phyloP scores from a whole-genome alignment of 176 grass and related monocot genomes.

The Lolium rigidum region DNA sequence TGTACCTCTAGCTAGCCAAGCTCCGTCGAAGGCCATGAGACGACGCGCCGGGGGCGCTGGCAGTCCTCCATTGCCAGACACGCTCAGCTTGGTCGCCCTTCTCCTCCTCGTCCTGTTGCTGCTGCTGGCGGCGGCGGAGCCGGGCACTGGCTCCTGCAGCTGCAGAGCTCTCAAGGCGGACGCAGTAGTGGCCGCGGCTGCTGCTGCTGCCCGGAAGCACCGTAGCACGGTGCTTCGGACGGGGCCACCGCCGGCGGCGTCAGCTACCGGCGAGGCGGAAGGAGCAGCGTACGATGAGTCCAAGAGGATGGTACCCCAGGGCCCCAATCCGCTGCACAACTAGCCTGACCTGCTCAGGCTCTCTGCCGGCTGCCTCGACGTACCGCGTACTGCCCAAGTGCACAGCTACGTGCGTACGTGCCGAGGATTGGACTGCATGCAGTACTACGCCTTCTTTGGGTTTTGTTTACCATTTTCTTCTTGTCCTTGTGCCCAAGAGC shows the following conservation, averaged over 20 bases:
- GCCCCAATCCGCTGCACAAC: constrained; percentile 65
- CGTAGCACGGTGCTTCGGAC: neutral
- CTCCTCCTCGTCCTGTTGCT: constrained; percentile 15
- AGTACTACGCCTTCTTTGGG: neutral
- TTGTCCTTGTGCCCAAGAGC: constrained; percentile 35
- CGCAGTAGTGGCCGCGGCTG: neutral
- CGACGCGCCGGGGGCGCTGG: neutral
- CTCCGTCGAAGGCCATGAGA: constrained; percentile 40
- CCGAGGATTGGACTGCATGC: constrained; percentile 13
- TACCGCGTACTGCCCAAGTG: neutral
- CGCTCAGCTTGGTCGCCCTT: constrained; percentile 27
- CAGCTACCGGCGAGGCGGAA: neutral
- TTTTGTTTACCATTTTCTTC: neutral
- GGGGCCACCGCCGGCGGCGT: neutral
- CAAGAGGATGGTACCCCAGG: constrained; percentile 59
- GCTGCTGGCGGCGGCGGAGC: constrained; percentile 28
- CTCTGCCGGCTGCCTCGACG: constrained; percentile 15
- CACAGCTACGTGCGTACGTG: constrained; percentile 1
- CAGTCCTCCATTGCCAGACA: constrained; percentile 21
- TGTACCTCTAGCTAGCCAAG: constrained; percentile 10
- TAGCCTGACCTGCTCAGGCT: constrained; percentile 13
- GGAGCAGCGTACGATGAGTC: constrained; percentile 36
- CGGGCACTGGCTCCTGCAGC: constrained; percentile 27
- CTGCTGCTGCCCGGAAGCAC: neutral
- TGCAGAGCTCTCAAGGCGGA: constrained; percentile 30